A percentile compares a stretch with the other conserved stretches of the same genome.
These are phyloP conservation scores for Pleurotus tuoliensis DNA, from an alignment of 768 basidiomycete genomes.

Conservation along the genomic window DNA sequence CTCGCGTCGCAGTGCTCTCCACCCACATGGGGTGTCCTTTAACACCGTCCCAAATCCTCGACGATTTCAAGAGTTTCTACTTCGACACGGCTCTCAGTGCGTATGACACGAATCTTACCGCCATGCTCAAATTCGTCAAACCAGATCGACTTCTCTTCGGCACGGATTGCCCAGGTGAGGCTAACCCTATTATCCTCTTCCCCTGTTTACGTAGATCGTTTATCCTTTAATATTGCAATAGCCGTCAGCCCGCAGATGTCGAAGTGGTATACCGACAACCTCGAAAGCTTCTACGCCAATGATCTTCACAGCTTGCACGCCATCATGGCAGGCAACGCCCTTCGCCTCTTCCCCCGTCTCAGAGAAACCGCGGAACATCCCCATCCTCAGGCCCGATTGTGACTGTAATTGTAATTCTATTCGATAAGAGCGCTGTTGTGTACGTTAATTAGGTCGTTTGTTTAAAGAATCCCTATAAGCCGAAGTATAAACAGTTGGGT, in stretches of 20 bases:
- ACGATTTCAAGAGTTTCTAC: constrained; percentile 70
- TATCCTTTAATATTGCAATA: constrained; percentile 19
- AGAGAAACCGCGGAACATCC: background rate
- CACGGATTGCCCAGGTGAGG: constrained; percentile 71
- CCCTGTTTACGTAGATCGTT: background rate
- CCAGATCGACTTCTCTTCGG: constrained; percentile 61
- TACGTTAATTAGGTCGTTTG: too few relatives aligned
- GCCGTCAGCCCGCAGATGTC: constrained; percentile 56
- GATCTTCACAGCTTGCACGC: constrained; percentile 35
- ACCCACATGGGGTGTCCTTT: constrained; percentile 66
- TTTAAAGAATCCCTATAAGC: background rate
- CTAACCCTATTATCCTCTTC: background rate
- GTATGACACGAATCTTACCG: constrained; percentile 45
- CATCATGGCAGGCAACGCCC: constrained; percentile 48
- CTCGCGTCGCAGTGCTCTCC: constrained; percentile 67
- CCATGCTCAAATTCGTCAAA: constrained; percentile 47
- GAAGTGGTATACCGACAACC: constrained; percentile 56
- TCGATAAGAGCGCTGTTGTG: background rate
- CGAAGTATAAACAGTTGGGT: background rate
- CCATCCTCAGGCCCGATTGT: background rate
- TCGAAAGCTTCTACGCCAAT: constrained; percentile 43
- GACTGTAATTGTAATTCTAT: background rate
- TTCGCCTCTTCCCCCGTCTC: constrained; percentile 44
- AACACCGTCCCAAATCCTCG: constrained; percentile 59
- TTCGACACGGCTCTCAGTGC: constrained; percentile 71